phyloP scores from a whole-genome alignment of 805 yeast species.

The Yamadazyma sp. region DNA sequence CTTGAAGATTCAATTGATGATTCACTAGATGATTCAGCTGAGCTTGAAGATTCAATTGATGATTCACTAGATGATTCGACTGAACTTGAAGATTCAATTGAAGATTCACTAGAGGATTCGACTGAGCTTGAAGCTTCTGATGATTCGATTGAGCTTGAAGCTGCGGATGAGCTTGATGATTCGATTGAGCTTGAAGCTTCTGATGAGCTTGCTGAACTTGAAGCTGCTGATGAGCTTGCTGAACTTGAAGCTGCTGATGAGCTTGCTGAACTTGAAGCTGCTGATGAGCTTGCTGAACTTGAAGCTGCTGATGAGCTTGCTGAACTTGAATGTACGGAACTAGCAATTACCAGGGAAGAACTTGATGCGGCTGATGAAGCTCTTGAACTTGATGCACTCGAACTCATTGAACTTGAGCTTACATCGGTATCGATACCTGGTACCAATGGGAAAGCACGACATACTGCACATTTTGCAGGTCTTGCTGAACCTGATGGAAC shows the following conservation, averaged over 20 bases:
- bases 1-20: background rate
- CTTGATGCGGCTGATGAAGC: constrained; percentile 3
- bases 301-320: constrained; percentile 7
- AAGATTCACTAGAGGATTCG: constrained; percentile 1
- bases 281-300: constrained; percentile 5
- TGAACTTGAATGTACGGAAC: background rate
- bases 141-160: constrained; percentile 3
- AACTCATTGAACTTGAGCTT: background rate
- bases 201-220: constrained; percentile 7
- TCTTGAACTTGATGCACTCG: constrained; percentile 1
- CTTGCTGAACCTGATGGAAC: constrained; percentile 13
- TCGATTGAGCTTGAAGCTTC: background rate
- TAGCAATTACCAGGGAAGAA: too few relatives aligned
- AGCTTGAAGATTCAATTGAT: constrained; percentile 2
- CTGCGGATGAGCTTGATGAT: constrained; percentile 2
- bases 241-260: constrained; percentile 1
- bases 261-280: background rate
- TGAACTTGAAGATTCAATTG: constrained; percentile 1
- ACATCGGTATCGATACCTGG: constrained; percentile 11
- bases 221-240: constrained; percentile 5
- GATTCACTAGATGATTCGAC: constrained; percentile 3
- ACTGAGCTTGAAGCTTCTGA: constrained; percentile 2
- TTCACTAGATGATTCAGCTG: constrained; percentile 7
- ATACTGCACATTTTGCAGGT: constrained; percentile 14
- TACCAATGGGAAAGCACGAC: constrained; percentile 11